A percentile compares a stretch with the other conserved stretches of the same genome.
Evolutionary conservation across 257 asterid genomes (phyloP).

Genomic region (Verbena officinalis): DNA sequence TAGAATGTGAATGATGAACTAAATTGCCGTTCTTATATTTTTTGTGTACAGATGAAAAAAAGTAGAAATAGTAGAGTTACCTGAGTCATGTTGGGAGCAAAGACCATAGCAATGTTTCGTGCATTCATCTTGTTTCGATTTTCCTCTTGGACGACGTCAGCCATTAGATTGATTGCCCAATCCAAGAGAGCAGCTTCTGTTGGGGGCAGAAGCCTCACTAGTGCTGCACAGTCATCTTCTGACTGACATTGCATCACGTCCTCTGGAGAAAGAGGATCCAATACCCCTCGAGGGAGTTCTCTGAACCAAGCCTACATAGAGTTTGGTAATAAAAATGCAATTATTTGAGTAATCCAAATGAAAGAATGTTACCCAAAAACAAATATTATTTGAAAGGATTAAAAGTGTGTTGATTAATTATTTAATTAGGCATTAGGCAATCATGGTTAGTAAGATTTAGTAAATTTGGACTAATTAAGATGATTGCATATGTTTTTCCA

Average conservation of each 20-base stretch:
- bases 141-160: constrained; percentile 89
- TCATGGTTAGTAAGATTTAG: no score
- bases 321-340: background rate
- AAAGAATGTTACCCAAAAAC: no score
- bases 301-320: constrained; percentile 91
- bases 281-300: constrained; percentile 92
- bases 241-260: constrained; percentile 92
- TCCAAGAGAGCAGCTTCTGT: constrained; percentile 83
- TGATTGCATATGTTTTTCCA: no score
- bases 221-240: constrained; percentile 76
- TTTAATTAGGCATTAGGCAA: no score
- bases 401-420: no score
- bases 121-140: constrained; percentile 89
- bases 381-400: background rate
- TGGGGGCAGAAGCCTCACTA: constrained; percentile 82
- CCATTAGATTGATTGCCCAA: constrained; percentile 95
- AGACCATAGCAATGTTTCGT: constrained; percentile 94
- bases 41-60: no score
- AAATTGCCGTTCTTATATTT: no score
- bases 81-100: constrained; percentile 99
- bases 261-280: constrained; percentile 88
- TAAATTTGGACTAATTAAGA: no score
- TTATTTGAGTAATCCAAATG: background rate
- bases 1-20: no score
- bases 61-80: no score